These are phyloP conservation scores for Medicago lupulina DNA, from an alignment of 306 rosid species.

Conservation along the genomic window DNA sequence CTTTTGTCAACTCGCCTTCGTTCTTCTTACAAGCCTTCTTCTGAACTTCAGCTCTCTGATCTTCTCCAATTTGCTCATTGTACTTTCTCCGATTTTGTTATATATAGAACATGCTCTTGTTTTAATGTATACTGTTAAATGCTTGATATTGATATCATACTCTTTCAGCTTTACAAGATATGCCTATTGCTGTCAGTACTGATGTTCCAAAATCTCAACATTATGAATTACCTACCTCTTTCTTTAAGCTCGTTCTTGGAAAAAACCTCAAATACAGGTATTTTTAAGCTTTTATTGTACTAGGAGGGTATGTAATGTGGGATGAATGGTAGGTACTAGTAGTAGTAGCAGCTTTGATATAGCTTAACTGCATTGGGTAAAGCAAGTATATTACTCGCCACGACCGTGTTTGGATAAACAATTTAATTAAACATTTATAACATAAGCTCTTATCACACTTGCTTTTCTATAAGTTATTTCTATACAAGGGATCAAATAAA, in stretches of 20 bases:
- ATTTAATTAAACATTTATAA: no score
- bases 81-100: no score
- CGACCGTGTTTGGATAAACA: neutral
- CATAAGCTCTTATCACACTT: neutral
- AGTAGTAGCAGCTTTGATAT: neutral
- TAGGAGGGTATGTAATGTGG: neutral
- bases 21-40: slow-evolving; percentile 65
- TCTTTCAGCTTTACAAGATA: slow-evolving; percentile 66
- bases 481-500: neutral
- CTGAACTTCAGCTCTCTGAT: slow-evolving; percentile 69
- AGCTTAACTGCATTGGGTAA: neutral
- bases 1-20: slow-evolving; percentile 80
- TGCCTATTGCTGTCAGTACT: slow-evolving; percentile 89
- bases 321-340: neutral
- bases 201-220: slow-evolving; percentile 79
- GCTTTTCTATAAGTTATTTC: no score
- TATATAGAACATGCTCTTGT: no score
- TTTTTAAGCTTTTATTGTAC: neutral
- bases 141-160: no score
- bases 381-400: no score
- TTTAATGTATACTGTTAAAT: neutral
- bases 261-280: slow-evolving; percentile 86
- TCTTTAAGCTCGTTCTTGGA: slow-evolving; percentile 88
- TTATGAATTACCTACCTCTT: slow-evolving; percentile 89
- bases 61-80: slow-evolving; percentile 69